Base-by-base conservation (phyloP, 2,329 filamentous ascomycete species). In the Sclerotinia trifoliorum region DNA sequence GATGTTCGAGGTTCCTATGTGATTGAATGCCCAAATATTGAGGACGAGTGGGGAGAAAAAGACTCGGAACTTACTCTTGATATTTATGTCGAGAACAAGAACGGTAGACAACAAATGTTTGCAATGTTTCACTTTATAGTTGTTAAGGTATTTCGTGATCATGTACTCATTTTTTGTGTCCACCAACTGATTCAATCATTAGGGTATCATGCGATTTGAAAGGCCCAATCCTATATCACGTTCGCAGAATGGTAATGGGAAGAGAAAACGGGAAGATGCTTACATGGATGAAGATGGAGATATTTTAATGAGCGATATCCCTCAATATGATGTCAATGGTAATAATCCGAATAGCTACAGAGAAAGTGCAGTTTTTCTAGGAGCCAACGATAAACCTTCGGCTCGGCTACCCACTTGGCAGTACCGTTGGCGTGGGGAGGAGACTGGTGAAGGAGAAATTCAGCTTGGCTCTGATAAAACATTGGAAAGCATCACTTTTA, bases 341-440 rank as follows among this genome's bases (percentile, higher is more conserved):
- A 32, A 21, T 24, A 15, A 49, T n/a, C 15, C 35, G 5, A 32
- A 49, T 4, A n/a, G 32, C 48, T 70, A 69, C 39, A 48, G 46
- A 10, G 68, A 69, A 19, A 70, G 61, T 3, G 62, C 52, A 24
- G 70, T 73, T 46, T 57, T 54, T 24, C 42, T 72, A 13, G 62
- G 63, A 44, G 29, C 62, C 2, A 70, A 70, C 26, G 70, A 73
- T 17, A 69, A 69, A 26, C 71, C 67, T 21, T 71, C 72, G 39
- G 69, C 68, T 35, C 58, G 69, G 42, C 55, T 67, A n/a, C 65
- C 68, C 55, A 71, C 69, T 5, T 74, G 71, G 69, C 35, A 44
- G 35, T 72, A 71, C 55, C 60, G 70, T 35, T 73, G 73, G 72
- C 64, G 72, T 24, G 70, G 71, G 1, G 26, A 44, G n/a, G 72